Evolutionary conservation across 371 early-diverging fungal species (phyloP).

Genomic region (Actinomortierella ambigua): DNA sequence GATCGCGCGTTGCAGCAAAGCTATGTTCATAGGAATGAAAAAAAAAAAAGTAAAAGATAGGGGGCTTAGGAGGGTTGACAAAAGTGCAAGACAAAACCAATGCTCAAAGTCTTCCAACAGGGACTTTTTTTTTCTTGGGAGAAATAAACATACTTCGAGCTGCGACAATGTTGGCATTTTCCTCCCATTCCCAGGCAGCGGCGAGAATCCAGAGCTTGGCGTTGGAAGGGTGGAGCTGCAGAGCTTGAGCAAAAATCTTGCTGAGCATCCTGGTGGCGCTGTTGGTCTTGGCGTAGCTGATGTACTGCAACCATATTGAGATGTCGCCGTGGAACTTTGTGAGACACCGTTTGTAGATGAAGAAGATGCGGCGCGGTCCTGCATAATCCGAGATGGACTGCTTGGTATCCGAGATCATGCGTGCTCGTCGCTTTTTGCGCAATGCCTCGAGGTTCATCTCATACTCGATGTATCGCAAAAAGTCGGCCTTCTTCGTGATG

Average conservation of each 20-base stretch:
- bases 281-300: constrained; percentile 74
- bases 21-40: constrained; percentile 22
- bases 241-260: constrained; percentile 68
- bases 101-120: not conserved
- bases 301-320: constrained; percentile 89
- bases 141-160: constrained; percentile 67
- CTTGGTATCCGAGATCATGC: constrained; percentile 57
- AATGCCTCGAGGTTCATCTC: constrained; percentile 90
- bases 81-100: not conserved
- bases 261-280: constrained; percentile 72
- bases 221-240: constrained; percentile 86
- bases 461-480: constrained; percentile 89
- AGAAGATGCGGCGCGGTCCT: constrained; percentile 70
- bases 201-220: constrained; percentile 89
- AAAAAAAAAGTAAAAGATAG: not conserved
- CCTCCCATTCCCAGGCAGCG: constrained; percentile 87
- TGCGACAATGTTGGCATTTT: constrained; percentile 78
- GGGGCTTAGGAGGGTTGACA: not conserved
- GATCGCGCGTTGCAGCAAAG: constrained; percentile 86
- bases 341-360: constrained; percentile 81
- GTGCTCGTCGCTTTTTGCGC: constrained; percentile 77
- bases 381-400: constrained; percentile 62
- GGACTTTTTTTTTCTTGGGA: not conserved
- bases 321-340: constrained; percentile 82
- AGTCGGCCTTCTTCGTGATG: constrained; percentile 77